Conservation (phyloP, 768 basidiomycete species). For the Hericium coralloides region DNA sequence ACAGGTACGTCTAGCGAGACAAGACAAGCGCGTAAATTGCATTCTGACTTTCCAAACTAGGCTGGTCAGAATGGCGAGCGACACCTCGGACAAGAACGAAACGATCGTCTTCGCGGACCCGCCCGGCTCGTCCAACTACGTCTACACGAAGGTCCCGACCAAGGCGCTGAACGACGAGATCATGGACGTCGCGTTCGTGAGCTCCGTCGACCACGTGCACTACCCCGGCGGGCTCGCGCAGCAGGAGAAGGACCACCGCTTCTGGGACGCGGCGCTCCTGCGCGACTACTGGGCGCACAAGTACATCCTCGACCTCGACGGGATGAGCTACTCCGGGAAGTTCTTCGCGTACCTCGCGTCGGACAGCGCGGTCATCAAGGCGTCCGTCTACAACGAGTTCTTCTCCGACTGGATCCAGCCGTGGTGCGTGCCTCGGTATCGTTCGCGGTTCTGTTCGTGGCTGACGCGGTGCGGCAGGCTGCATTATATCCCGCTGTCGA, state of each 20-base stretch:
- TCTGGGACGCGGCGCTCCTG: slow-evolving; percentile 68
- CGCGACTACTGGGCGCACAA: slow-evolving; percentile 91
- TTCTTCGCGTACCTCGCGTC: slow-evolving; percentile 82
- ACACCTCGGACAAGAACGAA: slow-evolving; percentile 37
- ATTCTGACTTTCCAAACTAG: slow-evolving; percentile 18
- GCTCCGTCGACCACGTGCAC: slow-evolving; percentile 53
- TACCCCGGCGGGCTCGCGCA: slow-evolving; percentile 72
- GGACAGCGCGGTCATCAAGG: slow-evolving; percentile 84
- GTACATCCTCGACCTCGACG: slow-evolving; percentile 84
- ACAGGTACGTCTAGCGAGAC: slow-evolving; percentile 40
- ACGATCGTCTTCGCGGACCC: slow-evolving; percentile 68
- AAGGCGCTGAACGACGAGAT: slow-evolving; percentile 62
- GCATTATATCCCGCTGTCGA: slow-evolving; percentile 89
- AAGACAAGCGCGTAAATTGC: background rate
- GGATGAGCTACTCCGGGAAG: slow-evolving; percentile 89
- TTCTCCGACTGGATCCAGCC: slow-evolving; percentile 90
- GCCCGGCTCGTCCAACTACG: slow-evolving; percentile 42
- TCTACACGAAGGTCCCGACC: slow-evolving; percentile 53
- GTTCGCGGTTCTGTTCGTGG: background rate
- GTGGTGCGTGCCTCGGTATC: slow-evolving; percentile 40
- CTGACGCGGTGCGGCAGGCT: slow-evolving; percentile 42
- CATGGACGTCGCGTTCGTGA: slow-evolving; percentile 86
- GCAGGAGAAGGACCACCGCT: slow-evolving; percentile 55
- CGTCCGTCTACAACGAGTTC: slow-evolving; percentile 87
- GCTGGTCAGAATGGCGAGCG: slow-evolving; percentile 76